Conservation (phyloP, 179 eudicot species). For the Vitellaria paradoxa region DNA sequence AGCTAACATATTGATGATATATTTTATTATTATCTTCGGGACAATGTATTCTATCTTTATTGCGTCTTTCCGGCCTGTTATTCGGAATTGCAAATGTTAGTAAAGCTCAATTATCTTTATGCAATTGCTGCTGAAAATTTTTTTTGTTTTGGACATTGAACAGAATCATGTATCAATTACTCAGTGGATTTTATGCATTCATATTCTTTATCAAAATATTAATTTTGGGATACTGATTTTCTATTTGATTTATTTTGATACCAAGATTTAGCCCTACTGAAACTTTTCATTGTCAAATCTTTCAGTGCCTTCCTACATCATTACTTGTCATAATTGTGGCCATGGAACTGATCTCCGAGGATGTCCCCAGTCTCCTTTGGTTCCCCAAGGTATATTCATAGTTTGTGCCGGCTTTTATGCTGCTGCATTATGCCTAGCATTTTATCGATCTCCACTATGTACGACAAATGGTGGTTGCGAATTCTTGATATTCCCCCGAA, state of each 20-base stretch:
- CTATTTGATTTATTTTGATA: background rate
- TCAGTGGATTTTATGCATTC: background rate
- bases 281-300: constrained; percentile 11
- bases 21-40: background rate
- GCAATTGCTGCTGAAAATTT: background rate
- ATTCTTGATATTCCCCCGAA: background rate
- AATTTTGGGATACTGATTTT: background rate
- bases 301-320: constrained; percentile 83
- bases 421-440: background rate
- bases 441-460: background rate
- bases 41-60: background rate
- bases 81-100: background rate
- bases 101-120: background rate
- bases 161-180: background rate
- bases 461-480: background rate
- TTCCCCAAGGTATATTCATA: constrained; percentile 66
- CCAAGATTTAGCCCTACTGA: constrained; percentile 8
- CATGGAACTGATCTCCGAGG: constrained; percentile 96
- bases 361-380: constrained; percentile 85
- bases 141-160: background rate
- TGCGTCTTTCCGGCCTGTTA: background rate
- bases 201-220: constrained; percentile 8
- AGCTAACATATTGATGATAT: too few species aligned
- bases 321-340: constrained; percentile 88
- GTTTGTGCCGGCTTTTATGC: background rate